A percentile compares a stretch with the other conserved stretches of the same genome.
Conservation (phyloP, 495 filamentous ascomycete species). For the Penicillium soppii region DNA sequence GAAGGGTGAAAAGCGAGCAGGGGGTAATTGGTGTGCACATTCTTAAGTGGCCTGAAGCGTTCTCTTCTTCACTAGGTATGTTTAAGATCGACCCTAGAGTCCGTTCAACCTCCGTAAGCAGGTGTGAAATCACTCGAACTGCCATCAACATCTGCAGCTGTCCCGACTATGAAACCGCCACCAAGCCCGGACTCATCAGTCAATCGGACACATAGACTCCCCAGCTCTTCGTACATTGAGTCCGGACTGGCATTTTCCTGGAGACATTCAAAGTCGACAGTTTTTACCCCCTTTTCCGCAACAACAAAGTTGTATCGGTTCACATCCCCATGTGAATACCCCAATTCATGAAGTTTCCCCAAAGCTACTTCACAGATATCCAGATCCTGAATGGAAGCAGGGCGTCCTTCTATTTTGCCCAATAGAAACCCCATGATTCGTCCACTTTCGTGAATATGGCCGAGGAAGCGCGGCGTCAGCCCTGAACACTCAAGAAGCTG, state of each 20-base stretch:
- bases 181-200: constrained; percentile 9
- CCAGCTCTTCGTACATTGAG: constrained; percentile 10
- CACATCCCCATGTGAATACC: constrained; percentile 9
- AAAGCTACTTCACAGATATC: not conserved
- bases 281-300: constrained; percentile 4
- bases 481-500: not conserved
- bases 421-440: not conserved
- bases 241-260: constrained; percentile 6
- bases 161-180: constrained; percentile 7
- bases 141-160: no score
- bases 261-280: constrained; percentile 9
- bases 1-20: no score
- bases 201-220: constrained; percentile 5
- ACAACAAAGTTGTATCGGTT: constrained; percentile 15
- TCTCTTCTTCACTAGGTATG: no score
- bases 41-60: no score
- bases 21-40: no score
- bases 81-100: no score
- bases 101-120: no score
- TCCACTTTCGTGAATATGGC: not conserved
- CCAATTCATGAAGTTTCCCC: not conserved
- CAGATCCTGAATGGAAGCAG: not conserved
- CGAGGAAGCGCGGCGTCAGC: not conserved
- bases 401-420: not conserved
- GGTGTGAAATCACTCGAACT: no score